Percentiles rank a stretch among this genome's conserved stretches.
Evolutionary conservation across 768 basidiomycete genomes (phyloP).

Genomic region (Myochromella boudieri): DNA sequence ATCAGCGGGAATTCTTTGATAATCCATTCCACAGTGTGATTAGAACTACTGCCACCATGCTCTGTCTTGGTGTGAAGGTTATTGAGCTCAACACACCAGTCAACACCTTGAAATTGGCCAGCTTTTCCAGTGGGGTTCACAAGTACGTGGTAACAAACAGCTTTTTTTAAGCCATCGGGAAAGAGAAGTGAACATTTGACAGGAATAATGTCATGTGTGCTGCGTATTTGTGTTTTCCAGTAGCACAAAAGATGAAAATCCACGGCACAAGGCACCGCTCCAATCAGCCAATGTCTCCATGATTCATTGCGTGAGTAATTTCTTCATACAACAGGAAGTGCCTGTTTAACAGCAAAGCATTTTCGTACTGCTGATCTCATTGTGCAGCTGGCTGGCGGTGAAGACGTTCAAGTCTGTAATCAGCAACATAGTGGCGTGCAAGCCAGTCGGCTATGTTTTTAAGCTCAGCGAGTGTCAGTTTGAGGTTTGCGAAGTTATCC

Average conservation of each 20-base stretch:
- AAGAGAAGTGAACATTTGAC: slow-evolving; percentile 21
- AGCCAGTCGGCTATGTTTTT: slow-evolving; percentile 1
- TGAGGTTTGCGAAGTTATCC: slow-evolving; percentile 1
- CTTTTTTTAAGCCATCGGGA: slow-evolving; percentile 14
- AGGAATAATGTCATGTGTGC: slow-evolving; percentile 24
- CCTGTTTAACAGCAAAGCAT: slow-evolving; percentile 26
- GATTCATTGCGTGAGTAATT: slow-evolving; percentile 28
- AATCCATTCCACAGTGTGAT: slow-evolving; percentile 29
- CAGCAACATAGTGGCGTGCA: background rate
- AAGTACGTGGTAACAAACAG: slow-evolving; percentile 18
- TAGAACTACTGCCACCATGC: slow-evolving; percentile 31
- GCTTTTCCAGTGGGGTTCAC: slow-evolving; percentile 29
- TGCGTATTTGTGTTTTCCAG: slow-evolving; percentile 34
- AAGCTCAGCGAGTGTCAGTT: slow-evolving; percentile 21
- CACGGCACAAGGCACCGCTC: slow-evolving; percentile 23
- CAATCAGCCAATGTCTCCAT: slow-evolving; percentile 27
- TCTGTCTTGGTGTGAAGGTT: slow-evolving; percentile 31
- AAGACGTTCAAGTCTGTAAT: background rate
- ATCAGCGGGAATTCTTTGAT: slow-evolving; percentile 31
- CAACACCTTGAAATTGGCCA: slow-evolving; percentile 23
- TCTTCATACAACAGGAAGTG: slow-evolving; percentile 37
- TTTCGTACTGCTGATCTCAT: slow-evolving; percentile 28
- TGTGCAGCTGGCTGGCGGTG: background rate
- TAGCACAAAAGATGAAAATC: slow-evolving; percentile 26
- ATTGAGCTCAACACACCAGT: slow-evolving; percentile 31